phyloP scores from a whole-genome alignment of 805 yeast species.

The Hanseniaspora singularis region DNA sequence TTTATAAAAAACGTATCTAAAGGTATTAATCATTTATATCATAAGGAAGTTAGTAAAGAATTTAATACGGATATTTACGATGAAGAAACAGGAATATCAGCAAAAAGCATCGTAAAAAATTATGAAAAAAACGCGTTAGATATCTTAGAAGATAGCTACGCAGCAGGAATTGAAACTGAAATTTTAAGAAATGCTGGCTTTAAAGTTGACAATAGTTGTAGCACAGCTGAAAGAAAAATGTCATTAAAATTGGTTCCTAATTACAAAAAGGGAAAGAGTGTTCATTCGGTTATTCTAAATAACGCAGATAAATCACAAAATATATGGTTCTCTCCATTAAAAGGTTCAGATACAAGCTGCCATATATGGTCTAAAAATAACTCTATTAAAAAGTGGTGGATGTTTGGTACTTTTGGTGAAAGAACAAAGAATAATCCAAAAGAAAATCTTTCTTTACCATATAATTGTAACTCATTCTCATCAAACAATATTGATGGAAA shows the following conservation, averaged over 20 bases:
- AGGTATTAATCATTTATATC: too few species aligned
- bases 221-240: not conserved
- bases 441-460: not conserved
- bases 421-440: not conserved
- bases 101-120: not conserved
- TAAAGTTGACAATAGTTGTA: not conserved
- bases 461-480: not conserved
- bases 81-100: slow-evolving; percentile 2
- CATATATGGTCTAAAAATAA: not conserved
- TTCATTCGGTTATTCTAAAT: not conserved
- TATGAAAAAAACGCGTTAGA: not conserved
- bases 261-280: not conserved
- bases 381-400: slow-evolving; percentile 4
- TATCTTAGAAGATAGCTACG: not conserved
- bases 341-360: not conserved
- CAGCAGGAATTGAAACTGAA: slow-evolving; percentile 9
- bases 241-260: not conserved
- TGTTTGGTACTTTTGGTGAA: slow-evolving; percentile 10
- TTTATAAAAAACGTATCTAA: not conserved
- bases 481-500: too few species aligned
- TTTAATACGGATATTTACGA: too few species aligned
- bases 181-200: not conserved
- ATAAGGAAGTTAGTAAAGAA: too few species aligned
- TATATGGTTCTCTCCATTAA: not conserved
- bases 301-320: not conserved